A percentile compares a stretch with the other conserved stretches of the same genome.
phyloP scores from a whole-genome alignment of 163 green algal species.

The Scenedesmus sp. region DNA sequence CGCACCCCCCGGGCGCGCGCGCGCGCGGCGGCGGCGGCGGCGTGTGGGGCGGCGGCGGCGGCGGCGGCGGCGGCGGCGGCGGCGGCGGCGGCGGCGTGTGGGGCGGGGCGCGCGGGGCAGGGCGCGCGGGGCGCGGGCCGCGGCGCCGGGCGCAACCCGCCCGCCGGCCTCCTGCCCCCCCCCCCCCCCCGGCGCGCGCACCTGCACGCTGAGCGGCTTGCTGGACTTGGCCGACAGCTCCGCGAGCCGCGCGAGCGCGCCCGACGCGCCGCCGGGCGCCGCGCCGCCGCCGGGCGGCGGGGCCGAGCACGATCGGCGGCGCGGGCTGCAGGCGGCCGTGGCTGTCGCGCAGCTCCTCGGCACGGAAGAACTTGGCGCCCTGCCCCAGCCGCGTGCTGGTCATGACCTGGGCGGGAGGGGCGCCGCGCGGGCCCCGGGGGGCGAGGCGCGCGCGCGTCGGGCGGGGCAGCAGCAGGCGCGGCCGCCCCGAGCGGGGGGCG shows the following conservation, averaged over 20 bases:
- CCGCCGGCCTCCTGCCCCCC: too few relatives aligned
- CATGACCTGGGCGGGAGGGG: slow-evolving; percentile 30
- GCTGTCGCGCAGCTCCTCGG: slow-evolving; percentile 54
- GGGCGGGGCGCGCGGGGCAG: too few relatives aligned
- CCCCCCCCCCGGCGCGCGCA: not conserved
- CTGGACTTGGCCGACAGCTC: slow-evolving; percentile 24
- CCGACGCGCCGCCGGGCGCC: not conserved
- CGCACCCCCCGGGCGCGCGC: not conserved
- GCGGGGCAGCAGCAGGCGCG: not conserved
- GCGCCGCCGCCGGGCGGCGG: slow-evolving; percentile 21
- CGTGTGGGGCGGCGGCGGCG: too few relatives aligned
- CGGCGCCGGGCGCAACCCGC: too few relatives aligned
- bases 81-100: too few relatives aligned
- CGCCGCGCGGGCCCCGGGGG: not conserved
- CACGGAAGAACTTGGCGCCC: slow-evolving; percentile 54
- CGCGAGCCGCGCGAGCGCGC: slow-evolving; percentile 3
- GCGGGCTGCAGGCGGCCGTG: slow-evolving; percentile 61
- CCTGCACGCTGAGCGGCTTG: slow-evolving; percentile 40
- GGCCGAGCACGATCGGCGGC: slow-evolving; percentile 59
- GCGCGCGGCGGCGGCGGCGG: not conserved
- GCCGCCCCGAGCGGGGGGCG: not conserved
- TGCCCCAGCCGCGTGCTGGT: slow-evolving; percentile 61
- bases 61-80: too few relatives aligned
- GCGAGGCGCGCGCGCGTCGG: too few relatives aligned
- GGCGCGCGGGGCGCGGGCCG: too few relatives aligned